A percentile compares a stretch with the other conserved stretches of the same genome.
Evolutionary conservation across 1,139 yeast species (phyloP).

Genomic region (Zygoascus sp.): DNA sequence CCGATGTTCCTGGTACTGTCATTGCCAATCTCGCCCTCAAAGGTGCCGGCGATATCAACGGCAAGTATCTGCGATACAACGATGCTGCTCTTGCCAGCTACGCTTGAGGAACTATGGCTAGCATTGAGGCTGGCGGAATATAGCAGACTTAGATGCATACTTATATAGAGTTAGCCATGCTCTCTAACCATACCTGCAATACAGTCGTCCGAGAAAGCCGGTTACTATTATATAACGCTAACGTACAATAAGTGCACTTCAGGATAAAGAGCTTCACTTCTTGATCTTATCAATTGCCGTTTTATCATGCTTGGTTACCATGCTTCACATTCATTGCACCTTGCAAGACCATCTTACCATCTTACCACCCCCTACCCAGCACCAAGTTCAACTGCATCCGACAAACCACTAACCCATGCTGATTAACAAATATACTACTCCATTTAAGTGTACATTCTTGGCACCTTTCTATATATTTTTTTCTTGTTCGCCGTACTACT

Average conservation of each 20-base stretch:
- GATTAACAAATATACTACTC: neutral
- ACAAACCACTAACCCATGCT: too few relatives aligned
- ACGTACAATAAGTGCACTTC: too few relatives aligned
- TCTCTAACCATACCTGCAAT: too few relatives aligned
- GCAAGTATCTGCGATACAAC: slow-evolving; percentile 58
- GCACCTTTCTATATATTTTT: too few relatives aligned
- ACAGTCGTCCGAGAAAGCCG: too few relatives aligned
- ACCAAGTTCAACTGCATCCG: neutral
- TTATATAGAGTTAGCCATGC: neutral
- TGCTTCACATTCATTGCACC: too few relatives aligned
- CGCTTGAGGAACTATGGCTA: neutral
- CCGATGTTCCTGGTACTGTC: slow-evolving; percentile 65
- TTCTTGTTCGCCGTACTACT: too few relatives aligned
- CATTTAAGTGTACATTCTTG: neutral
- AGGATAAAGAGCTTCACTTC: too few relatives aligned
- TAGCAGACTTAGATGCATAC: neutral
- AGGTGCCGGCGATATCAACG: slow-evolving; percentile 48
- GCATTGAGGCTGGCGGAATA: too few relatives aligned
- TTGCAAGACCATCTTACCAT: neutral
- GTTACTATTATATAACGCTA: too few relatives aligned
- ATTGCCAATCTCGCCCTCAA: slow-evolving; percentile 58
- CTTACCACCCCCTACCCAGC: neutral
- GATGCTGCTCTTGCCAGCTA: slow-evolving; percentile 37
- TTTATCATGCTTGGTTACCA: too few relatives aligned
- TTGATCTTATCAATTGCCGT: too few relatives aligned